Conservation (phyloP, 2,329 filamentous ascomycete genomes). For the Stachybotrys echinatus region DNA sequence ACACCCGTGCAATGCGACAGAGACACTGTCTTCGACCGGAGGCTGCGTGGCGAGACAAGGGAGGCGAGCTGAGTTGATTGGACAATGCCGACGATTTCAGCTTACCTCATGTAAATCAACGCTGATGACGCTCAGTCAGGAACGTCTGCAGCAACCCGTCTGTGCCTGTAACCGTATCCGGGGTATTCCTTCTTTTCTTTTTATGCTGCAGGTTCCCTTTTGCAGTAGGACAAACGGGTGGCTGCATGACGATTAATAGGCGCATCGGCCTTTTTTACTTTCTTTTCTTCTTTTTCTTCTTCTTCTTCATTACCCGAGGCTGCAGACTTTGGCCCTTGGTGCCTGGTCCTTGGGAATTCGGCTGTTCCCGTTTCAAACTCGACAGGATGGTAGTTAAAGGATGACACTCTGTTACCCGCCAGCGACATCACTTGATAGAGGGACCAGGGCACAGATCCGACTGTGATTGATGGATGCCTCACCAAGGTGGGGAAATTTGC, state of each 20-base stretch:
- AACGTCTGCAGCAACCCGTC: background rate
- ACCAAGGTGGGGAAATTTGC: background rate
- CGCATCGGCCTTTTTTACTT: too few relatives aligned
- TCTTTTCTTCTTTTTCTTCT: too few relatives aligned
- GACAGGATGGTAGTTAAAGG: too few relatives aligned
- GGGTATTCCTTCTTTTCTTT: background rate
- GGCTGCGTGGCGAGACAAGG: background rate
- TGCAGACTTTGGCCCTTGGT: too few relatives aligned
- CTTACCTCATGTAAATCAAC: background rate
- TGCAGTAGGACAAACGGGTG: too few relatives aligned
- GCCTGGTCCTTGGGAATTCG: too few relatives aligned
- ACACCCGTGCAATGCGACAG: background rate
- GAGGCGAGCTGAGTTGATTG: background rate
- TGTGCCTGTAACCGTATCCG: too few relatives aligned
- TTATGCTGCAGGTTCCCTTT: background rate
- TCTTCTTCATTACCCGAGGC: too few relatives aligned
- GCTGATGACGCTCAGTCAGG: background rate
- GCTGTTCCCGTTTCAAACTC: too few relatives aligned
- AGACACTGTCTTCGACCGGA: background rate
- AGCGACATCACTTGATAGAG: too few relatives aligned
- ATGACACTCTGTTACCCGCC: too few relatives aligned
- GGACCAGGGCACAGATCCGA: background rate
- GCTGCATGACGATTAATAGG: too few relatives aligned
- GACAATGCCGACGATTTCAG: background rate
- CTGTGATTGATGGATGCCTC: background rate